phyloP scores from a whole-genome alignment of 1,139 yeast species.

The Kazachstania sp. region DNA sequence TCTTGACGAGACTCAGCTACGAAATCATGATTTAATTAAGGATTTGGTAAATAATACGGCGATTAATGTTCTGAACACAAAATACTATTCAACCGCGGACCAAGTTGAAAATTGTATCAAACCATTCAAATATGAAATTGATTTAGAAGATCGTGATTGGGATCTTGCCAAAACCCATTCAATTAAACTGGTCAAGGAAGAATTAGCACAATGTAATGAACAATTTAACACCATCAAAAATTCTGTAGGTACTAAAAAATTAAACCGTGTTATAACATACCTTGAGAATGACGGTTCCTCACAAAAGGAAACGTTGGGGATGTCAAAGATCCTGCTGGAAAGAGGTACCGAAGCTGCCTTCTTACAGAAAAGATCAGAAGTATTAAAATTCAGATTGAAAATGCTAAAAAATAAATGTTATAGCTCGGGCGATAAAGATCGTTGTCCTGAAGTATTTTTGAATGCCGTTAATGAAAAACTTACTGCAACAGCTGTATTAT shows the following conservation, averaged over 20 bases:
- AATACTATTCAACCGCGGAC: conserved; percentile 88
- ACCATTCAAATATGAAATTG: conserved; percentile 95
- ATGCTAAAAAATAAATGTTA: conserved; percentile 73
- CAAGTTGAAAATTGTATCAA: conserved; percentile 98
- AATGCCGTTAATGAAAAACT: conserved; percentile 89
- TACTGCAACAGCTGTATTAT: conserved; percentile 85
- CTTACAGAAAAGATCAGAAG: conserved; percentile 62
- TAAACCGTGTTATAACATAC: conserved; percentile 74
- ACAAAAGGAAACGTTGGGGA: conserved; percentile 59
- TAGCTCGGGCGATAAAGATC: conserved; percentile 69
- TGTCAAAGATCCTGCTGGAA: conserved; percentile 59
- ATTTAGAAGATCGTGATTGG: conserved; percentile 96
- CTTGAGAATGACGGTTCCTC: conserved; percentile 42
- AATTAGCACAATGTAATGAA: conserved; percentile 70
- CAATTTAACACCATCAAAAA: conserved; percentile 55
- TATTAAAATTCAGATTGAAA: conserved; percentile 66
- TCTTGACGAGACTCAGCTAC: conserved; percentile 52
- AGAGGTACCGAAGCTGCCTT: conserved; percentile 84
- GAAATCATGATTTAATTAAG: conserved; percentile 77
- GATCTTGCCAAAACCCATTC: conserved; percentile 71
- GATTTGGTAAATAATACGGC: conserved; percentile 83
- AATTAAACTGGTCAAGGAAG: conserved; percentile 65
- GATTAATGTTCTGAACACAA: conserved; percentile 60
- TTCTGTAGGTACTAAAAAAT: conserved; percentile 72
- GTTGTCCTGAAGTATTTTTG: conserved; percentile 89